Conservation (phyloP, 179 eudicot species). For the Corrigiola litoralis region DNA sequence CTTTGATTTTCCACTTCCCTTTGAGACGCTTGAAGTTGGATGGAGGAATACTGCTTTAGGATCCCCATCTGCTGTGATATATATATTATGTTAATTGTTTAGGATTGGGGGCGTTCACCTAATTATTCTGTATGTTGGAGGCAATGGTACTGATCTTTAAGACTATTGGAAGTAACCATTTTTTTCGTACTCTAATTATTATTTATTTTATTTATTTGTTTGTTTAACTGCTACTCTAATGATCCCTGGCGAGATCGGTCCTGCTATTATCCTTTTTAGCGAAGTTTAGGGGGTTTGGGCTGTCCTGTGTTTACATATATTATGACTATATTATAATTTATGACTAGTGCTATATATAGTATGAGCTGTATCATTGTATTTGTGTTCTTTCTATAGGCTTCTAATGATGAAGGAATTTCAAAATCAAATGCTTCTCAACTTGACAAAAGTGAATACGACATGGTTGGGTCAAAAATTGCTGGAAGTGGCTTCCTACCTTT, state of each 20-base stretch:
- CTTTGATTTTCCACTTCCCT: not conserved
- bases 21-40: not conserved
- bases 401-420: slow-evolving; percentile 8
- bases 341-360: not conserved
- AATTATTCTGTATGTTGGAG: not conserved
- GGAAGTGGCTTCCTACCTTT: slow-evolving; percentile 9
- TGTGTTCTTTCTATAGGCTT: slow-evolving; percentile 18
- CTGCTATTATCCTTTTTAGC: no score
- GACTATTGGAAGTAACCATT: not conserved
- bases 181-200: no score
- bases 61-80: not conserved
- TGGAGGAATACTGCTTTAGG: not conserved
- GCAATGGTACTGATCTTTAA: not conserved
- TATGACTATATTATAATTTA: no score
- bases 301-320: no score
- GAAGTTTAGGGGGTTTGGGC: no score
- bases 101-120: not conserved
- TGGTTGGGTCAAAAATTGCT: slow-evolving; percentile 9
- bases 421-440: slow-evolving; percentile 12
- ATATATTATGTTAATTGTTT: not conserved
- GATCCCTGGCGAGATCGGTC: no score
- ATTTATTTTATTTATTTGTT: no score
- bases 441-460: slow-evolving; percentile 10
- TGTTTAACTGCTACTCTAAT: no score
- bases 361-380: not conserved